Conservation (phyloP, 805 yeast genomes). For the Monosporozyma aerobia region DNA sequence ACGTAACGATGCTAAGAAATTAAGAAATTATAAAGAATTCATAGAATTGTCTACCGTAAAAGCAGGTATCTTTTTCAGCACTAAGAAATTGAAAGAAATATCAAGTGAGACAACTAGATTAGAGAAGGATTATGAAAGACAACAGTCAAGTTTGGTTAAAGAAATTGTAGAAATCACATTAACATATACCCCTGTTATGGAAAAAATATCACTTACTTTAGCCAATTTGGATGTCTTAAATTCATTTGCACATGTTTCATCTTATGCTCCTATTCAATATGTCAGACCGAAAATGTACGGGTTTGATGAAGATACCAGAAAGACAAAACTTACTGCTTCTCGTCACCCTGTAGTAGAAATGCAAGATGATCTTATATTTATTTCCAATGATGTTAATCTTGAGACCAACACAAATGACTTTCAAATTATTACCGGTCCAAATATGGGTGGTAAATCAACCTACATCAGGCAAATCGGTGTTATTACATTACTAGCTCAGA, state of each 20-base stretch:
- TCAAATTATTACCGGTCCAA: conserved; percentile 86
- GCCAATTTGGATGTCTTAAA: conserved; percentile 76
- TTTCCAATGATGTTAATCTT: conserved; percentile 79
- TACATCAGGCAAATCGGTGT: conserved; percentile 86
- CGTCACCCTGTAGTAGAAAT: conserved; percentile 93
- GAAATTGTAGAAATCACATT: conserved; percentile 76
- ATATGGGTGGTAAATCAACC: conserved; percentile 96
- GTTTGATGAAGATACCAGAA: conserved; percentile 36
- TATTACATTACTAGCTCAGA: conserved; percentile 76
- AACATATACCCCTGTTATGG: conserved; percentile 73
- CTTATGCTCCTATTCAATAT: conserved; percentile 77
- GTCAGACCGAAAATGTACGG: conserved; percentile 63
- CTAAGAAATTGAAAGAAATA: conserved; percentile 49
- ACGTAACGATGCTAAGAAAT: conserved; percentile 73
- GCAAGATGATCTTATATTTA: conserved; percentile 84
- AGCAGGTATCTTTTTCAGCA: conserved; percentile 91
- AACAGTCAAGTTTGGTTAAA: conserved; percentile 69
- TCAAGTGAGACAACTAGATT: conserved; percentile 51
- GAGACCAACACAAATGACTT: conserved; percentile 53
- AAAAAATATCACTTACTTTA: conserved; percentile 51
- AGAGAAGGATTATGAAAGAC: conserved; percentile 57
- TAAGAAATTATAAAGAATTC: conserved; percentile 51
- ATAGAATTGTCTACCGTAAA: conserved; percentile 83
- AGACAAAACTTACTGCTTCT: conserved; percentile 55
- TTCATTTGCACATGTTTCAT: conserved; percentile 75